phyloP scores from a whole-genome alignment of 2,329 filamentous ascomycete species.

The Fusarium nygamai region DNA sequence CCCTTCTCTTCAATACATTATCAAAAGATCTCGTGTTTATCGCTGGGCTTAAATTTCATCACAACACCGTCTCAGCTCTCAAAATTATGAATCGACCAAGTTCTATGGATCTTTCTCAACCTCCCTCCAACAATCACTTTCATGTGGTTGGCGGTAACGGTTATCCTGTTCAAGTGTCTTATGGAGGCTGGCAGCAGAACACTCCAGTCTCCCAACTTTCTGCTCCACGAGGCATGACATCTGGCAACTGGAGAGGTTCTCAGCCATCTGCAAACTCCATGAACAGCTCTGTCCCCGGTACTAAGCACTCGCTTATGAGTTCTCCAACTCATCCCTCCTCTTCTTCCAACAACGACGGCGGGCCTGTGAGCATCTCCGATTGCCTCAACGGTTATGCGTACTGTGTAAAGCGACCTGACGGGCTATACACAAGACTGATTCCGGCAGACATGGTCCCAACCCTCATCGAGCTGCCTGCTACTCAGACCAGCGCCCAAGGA shows the following conservation, averaged over 20 bases:
- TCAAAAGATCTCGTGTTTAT: neutral
- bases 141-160: neutral
- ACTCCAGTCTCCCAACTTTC: slow-evolving; percentile 8
- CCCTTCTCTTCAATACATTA: neutral
- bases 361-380: slow-evolving; percentile 31
- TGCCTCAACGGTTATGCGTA: slow-evolving; percentile 33
- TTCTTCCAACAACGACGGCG: neutral
- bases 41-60: neutral
- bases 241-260: slow-evolving; percentile 36
- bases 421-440: slow-evolving; percentile 31
- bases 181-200: slow-evolving; percentile 25
- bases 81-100: neutral
- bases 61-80: neutral
- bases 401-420: slow-evolving; percentile 27
- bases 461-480: slow-evolving; percentile 54
- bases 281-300: neutral
- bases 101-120: slow-evolving; percentile 6
- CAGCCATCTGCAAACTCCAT: slow-evolving; percentile 8
- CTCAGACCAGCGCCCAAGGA: slow-evolving; percentile 51
- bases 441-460: slow-evolving; percentile 34
- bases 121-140: slow-evolving; percentile 5
- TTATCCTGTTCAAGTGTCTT: slow-evolving; percentile 6
- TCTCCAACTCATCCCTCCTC: neutral
- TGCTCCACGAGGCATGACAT: slow-evolving; percentile 34
- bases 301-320: slow-evolving; percentile 25